Evolutionary conservation across 2,329 filamentous ascomycete species (phyloP).

Genomic region (Trichoderma aggressivum): DNA sequence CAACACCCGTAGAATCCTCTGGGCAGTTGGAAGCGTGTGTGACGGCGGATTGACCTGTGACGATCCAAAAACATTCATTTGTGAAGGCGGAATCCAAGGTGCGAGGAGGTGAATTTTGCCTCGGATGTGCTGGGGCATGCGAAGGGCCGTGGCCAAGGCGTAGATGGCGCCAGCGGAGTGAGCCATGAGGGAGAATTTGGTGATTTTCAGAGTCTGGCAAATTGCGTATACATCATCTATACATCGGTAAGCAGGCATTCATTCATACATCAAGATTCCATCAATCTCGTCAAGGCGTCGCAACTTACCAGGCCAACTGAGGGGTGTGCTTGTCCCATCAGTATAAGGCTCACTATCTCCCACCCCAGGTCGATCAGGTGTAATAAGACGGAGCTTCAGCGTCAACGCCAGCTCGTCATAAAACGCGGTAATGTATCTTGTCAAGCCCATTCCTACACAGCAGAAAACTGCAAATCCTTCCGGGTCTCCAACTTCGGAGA

Average conservation of each 20-base stretch:
- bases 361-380: constrained; percentile 88
- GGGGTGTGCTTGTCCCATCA: constrained; percentile 77
- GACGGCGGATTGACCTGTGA: constrained; percentile 73
- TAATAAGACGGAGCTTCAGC: constrained; percentile 84
- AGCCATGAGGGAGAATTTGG: constrained; percentile 91
- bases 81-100: constrained; percentile 95
- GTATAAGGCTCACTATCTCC: constrained; percentile 85
- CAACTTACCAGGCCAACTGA: constrained; percentile 84
- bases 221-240: constrained; percentile 84
- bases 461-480: constrained; percentile 91
- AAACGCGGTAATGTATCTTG: constrained; percentile 92
- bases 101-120: constrained; percentile 92
- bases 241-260: constrained; percentile 21
- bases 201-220: constrained; percentile 86
- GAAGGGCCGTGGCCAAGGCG: constrained; percentile 86
- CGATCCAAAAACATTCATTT: constrained; percentile 75
- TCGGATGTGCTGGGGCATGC: constrained; percentile 93
- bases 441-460: constrained; percentile 96
- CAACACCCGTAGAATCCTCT: constrained; percentile 83
- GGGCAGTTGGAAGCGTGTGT: constrained; percentile 84
- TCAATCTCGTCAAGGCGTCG: neutral
- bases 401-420: constrained; percentile 93
- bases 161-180: constrained; percentile 99
- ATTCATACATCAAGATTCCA: neutral
- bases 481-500: constrained; percentile 93